These are phyloP conservation scores for Cyclostephanos tholiformis DNA, from an alignment of 108 stramenopile species.

Conservation along the genomic window DNA sequence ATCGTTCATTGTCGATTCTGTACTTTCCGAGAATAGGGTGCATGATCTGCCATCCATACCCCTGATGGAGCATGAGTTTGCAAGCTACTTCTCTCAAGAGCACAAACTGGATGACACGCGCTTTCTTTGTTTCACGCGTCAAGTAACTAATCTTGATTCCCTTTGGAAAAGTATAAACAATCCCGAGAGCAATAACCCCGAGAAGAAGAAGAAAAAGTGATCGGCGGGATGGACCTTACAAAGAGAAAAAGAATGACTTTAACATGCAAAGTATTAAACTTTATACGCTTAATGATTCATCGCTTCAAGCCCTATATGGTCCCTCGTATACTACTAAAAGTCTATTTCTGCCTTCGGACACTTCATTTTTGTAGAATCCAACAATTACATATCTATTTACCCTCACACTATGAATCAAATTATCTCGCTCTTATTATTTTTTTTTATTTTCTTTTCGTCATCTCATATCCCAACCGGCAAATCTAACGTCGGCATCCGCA, in stretches of 20 bases:
- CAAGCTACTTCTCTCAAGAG: conserved; percentile 24
- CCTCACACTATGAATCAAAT: too few relatives aligned
- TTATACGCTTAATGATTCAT: too few relatives aligned
- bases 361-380: too few relatives aligned
- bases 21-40: conserved; percentile 61
- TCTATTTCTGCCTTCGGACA: too few relatives aligned
- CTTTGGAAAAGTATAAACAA: conserved; percentile 51
- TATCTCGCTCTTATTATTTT: too few relatives aligned
- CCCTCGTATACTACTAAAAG: too few relatives aligned
- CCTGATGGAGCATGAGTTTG: conserved; percentile 54
- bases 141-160: conserved; percentile 60
- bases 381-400: too few relatives aligned
- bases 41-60: conserved; percentile 46
- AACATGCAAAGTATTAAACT: too few relatives aligned
- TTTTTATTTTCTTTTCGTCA: conserved; percentile 1
- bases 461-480: conserved; percentile 33
- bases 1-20: conserved; percentile 37
- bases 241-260: too few relatives aligned
- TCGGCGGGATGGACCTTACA: too few relatives aligned
- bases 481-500: conserved; percentile 40
- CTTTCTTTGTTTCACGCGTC: conserved; percentile 60
- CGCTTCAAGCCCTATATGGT: too few relatives aligned
- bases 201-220: conserved; percentile 46
- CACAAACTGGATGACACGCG: conserved; percentile 24
- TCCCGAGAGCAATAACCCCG: conserved; percentile 44